phyloP scores from a whole-genome alignment of 2,329 filamentous ascomycete species.

The Fusarium sp. region DNA sequence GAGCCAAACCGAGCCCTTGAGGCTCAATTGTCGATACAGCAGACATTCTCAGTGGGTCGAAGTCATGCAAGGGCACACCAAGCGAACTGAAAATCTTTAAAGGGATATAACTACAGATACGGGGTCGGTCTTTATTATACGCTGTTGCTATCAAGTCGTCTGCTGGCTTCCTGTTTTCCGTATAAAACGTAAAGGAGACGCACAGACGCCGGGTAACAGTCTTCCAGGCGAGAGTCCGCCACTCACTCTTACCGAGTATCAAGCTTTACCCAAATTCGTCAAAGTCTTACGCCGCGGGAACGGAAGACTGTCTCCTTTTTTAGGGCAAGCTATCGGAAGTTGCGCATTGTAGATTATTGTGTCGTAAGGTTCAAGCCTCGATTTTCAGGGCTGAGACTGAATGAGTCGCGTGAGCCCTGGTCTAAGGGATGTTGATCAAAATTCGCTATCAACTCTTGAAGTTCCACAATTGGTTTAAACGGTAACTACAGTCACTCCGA shows the following conservation, averaged over 20 bases:
- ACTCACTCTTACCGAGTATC: not conserved
- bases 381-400: not conserved
- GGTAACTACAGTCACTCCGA: not conserved
- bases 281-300: not conserved
- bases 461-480: rapidly evolving
- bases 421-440: not conserved
- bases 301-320: not conserved
- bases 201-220: not conserved
- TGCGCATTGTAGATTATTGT: not conserved
- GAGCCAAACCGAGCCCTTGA: not conserved
- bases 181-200: not conserved
- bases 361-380: not conserved
- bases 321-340: not conserved
- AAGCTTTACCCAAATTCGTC: not conserved
- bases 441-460: not conserved
- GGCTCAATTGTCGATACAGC: not conserved
- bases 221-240: not conserved
- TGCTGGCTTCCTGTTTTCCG: not conserved
- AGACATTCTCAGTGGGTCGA: not conserved
- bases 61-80: not conserved
- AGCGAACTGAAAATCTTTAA: not conserved
- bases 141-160: not conserved
- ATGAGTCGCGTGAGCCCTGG: not conserved
- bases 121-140: not conserved
- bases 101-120: not conserved